Evolutionary conservation across 2,329 filamentous ascomycete genomes (phyloP), one percentile per base, ranked within the genome.

Genomic region (Pseudovirgaria hyperparasitica): DNA sequence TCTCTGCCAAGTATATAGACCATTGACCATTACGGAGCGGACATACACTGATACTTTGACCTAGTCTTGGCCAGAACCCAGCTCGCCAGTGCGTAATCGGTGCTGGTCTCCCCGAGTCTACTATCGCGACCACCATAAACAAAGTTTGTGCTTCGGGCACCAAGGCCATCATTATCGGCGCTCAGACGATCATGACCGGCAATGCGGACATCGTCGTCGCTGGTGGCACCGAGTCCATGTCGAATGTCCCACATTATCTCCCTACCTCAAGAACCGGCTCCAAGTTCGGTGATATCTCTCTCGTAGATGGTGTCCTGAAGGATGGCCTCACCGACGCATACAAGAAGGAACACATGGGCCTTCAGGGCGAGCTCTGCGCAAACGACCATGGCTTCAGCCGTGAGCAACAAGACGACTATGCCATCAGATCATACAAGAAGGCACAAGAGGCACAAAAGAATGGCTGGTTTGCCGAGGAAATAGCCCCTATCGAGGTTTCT

Each of bases 181-280:
- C 87, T 27, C 90, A 96, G 62, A 94, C 87, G 46, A 98, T 98
- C 64, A 85, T 96, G 57, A 92, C 86, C 28, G 87, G 90, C 42
- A 93, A 84, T 53, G 87, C 87, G 39, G 77, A 82, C 43, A 77
- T 94, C 40, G 76, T 98, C 39, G 84, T 98, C 33, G 90, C 86
- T 39, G 90, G 86, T 50, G 90, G 90, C 44, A 76, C 87, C 42
- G 90, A 98, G 67, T 93, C 85, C 66, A 98, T 98, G 90, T 93
- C 86, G 52, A 96, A 96, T 65, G 70, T 79, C 29, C 90, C 90
- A 27, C 86, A 98, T 66, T 98, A 98, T 66, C 78, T 94, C 28
- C 81, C 85, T 39, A 81, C 66, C 56, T 67, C 93, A 44, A 81
- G 90, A 55, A 78, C 61, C 40, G 90, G 90, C 42, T 76, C 80